Evolutionary conservation across 2,329 filamentous ascomycete genomes (phyloP), one percentile per base, ranked within the genome.

Genomic region (Aspergillus bombycis): DNA sequence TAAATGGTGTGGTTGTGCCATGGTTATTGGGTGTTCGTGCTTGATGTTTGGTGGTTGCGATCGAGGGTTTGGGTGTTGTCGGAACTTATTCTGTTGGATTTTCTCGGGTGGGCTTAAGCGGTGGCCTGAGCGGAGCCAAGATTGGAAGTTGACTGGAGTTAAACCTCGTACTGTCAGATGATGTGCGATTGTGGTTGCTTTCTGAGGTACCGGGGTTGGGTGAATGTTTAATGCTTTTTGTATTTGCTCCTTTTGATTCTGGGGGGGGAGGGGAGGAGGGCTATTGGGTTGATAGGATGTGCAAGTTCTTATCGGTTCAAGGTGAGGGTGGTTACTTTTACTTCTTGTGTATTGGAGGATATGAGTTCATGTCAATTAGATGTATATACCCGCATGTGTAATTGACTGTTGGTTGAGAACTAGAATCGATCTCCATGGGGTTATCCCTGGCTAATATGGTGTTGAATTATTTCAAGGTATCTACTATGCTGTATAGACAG

Each of bases 41-140:
- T n/a, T 21, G 52, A 7, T 11, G 50, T 34, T 54, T 54, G 19
- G 57, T 38, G 12, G 28, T 28, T 28, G 21, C 16, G 26, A 28
- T 53, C 14, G 30, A 45, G 52, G 16, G 19, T 52, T 52, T n/a
- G 9, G 48, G 4, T 52, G 48, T 10, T 12, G 26, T 21, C 48
- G 48, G 26, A 52, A 30, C 38, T 41, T 41, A 30, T 28, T 28
- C 14, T 32, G 50, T 12, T 14, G 10, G 45, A 53, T 43, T 28
- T 58, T 23, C 41, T 32, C 12, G 26, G 64, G 58, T 61, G 55
- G 55, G 45, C 59, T 61, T 62, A 67, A 67, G 65, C 62, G 65
- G 64, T 64, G 65, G 65, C 64, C 65, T 62, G 57, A 66, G 65
- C 65, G 59, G 65, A 63, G 64, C 62, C 62, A 66, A 64, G 64